phyloP scores from a whole-genome alignment of 495 filamentous ascomycete species.

The Tuber aestivum region DNA sequence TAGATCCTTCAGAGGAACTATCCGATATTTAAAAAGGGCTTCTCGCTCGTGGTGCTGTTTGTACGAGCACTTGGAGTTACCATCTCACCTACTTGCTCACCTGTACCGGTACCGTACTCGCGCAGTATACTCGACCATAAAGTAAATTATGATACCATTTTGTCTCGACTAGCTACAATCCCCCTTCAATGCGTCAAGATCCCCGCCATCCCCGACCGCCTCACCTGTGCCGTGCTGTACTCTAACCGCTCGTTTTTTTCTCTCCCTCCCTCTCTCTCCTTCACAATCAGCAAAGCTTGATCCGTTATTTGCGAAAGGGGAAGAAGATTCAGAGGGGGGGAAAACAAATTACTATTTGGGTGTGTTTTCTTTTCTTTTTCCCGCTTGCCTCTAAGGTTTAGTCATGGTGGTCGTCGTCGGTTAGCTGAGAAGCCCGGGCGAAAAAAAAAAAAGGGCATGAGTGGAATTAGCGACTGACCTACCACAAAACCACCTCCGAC shows the following conservation, averaged over 20 bases:
- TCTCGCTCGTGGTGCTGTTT: too few species aligned
- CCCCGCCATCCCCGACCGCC: neutral
- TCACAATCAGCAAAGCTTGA: neutral
- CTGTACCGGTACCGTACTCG: too few species aligned
- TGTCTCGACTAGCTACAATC: neutral
- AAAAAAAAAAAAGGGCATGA: neutral
- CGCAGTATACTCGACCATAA: too few species aligned
- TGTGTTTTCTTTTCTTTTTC: neutral
- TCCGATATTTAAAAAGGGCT: too few species aligned
- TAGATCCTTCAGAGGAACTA: neutral
- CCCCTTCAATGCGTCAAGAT: neutral
- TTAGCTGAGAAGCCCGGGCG: slow-evolving; percentile 1
- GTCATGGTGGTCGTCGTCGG: neutral
- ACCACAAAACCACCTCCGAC: neutral
- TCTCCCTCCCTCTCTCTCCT: neutral
- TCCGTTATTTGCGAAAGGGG: neutral
- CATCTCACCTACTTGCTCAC: too few species aligned
- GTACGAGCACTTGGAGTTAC: too few species aligned
- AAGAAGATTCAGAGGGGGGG: neutral
- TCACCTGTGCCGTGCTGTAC: neutral
- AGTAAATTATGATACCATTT: neutral
- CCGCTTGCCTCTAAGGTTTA: neutral
- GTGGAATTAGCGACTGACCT: neutral
- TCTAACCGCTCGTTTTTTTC: neutral
- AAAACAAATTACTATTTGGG: neutral